A percentile compares a stretch with the other conserved stretches of the same genome.
These are phyloP conservation scores for Leishmania aethiopica DNA, from an alignment of 208 protist genomes.

Conservation along the genomic window DNA sequence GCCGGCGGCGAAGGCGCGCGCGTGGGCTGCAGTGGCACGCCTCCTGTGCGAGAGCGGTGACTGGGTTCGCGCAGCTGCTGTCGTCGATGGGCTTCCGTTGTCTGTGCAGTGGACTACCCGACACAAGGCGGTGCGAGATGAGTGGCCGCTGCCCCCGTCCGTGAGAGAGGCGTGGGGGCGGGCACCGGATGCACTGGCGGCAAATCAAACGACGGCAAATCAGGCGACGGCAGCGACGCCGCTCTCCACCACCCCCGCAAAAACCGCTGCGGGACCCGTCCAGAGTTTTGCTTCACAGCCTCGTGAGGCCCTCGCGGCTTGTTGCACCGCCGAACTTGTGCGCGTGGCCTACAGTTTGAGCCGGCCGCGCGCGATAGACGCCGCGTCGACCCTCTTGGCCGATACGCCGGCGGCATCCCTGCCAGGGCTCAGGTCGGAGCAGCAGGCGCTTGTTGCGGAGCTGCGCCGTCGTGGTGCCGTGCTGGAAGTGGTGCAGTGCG, in stretches of 20 bases:
- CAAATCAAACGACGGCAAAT: no score
- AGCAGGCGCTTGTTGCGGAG: conserved; percentile 30
- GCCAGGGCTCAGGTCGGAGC: conserved; percentile 6
- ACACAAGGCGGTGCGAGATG: conserved; percentile 23
- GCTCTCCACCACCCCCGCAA: not conserved
- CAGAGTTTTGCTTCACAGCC: not conserved
- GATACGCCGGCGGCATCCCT: not conserved
- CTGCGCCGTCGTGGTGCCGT: conserved; percentile 30
- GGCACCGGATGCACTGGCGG: not conserved
- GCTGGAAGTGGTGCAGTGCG: conserved; percentile 54
- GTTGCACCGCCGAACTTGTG: conserved; percentile 20
- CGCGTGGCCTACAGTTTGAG: conserved; percentile 26
- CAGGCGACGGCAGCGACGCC: not conserved
- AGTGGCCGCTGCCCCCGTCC: conserved; percentile 27
- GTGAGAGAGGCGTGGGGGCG: conserved; percentile 16
- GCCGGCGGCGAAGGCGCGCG: conserved; percentile 18
- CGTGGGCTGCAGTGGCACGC: conserved; percentile 33
- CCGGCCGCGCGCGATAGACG: not conserved
- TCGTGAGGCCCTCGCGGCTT: not conserved
- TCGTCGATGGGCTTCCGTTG: conserved; percentile 29
- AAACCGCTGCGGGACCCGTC: not conserved
- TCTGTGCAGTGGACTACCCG: conserved; percentile 4
- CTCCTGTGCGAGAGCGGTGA: conserved; percentile 32
- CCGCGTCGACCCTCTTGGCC: not conserved
- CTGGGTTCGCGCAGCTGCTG: conserved; percentile 26